Evolutionary conservation across 345 rosid genomes (phyloP).

Genomic region (Anastatica hierochuntica): DNA sequence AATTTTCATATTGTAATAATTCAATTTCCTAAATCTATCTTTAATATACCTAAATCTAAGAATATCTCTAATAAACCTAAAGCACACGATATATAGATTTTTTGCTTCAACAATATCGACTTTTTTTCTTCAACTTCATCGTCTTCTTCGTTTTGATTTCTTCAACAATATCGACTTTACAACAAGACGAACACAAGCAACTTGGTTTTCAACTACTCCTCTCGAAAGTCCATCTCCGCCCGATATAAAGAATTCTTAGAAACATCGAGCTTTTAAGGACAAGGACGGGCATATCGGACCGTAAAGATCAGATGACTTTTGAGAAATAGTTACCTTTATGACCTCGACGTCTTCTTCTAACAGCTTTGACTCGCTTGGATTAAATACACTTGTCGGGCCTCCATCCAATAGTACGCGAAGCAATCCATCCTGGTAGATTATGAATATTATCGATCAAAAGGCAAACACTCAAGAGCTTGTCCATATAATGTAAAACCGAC

Average conservation of each 20-base stretch:
- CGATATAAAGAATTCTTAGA: slow-evolving; percentile 87
- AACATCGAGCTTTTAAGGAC: slow-evolving; percentile 1
- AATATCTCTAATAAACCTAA: too few relatives aligned
- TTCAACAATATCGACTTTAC: slow-evolving; percentile 74
- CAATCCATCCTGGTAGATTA: slow-evolving; percentile 63
- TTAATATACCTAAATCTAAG: too few relatives aligned
- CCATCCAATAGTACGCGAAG: slow-evolving; percentile 86
- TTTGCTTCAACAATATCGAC: too few relatives aligned
- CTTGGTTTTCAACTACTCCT: slow-evolving; percentile 93
- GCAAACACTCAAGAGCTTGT: slow-evolving; percentile 11
- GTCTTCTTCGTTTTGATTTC: too few relatives aligned
- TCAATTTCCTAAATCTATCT: too few relatives aligned
- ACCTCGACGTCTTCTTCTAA: slow-evolving; percentile 82
- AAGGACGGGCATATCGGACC: neutral
- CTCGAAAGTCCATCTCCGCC: slow-evolving; percentile 97
- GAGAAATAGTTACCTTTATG: slow-evolving; percentile 52
- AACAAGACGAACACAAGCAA: slow-evolving; percentile 69
- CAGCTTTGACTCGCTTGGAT: slow-evolving; percentile 58
- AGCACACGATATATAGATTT: too few relatives aligned
- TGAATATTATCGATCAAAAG: neutral
- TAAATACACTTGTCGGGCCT: slow-evolving; percentile 64
- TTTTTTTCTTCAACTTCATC: too few relatives aligned
- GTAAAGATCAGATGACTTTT: neutral
- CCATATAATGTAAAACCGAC: neutral
- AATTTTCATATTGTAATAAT: too few relatives aligned